Evolutionary conservation across 2,329 filamentous ascomycete species (phyloP), one percentile per base, ranked within the genome.

Genomic region (Aureobasidium sp.): DNA sequence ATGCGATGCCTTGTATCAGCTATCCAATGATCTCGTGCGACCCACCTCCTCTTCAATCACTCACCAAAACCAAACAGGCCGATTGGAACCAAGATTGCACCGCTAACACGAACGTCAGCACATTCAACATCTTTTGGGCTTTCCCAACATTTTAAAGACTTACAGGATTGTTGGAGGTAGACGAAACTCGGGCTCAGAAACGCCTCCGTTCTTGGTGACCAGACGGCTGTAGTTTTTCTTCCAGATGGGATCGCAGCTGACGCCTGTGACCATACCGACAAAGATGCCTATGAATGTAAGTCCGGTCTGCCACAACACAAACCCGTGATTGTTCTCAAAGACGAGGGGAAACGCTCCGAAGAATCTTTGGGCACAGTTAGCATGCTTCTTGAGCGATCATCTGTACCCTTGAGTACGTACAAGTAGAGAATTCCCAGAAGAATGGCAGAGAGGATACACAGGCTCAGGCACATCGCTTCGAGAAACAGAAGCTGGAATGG

Each of bases 341-440:
- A 96, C 86, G 17, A 52, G 58, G 2, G 29, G 44, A 20, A 96
- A 96, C 0, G 91, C 91, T 22, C 91, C 91, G 72, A 96, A 95
- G 78, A 95, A 96, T 11, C 31, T 34, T n/a, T 17, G 29, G 15
- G 14, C 22, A 29, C 45, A 3, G 45, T 48, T 11, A 48, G 45
- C 15, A 48, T 29, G 9, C 9, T 7, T 17, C 7, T 29, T 48
- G 45, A 8, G 25, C 25, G 45, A 11, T 17, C 22, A 39, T 7
- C 5, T 41, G 45, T 11, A 4, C 15, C 25, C 25, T 48, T 25
- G 25, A 2, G 15, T 48, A 48, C 45, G 25, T 29, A 48, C 29
- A 96, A 84, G 71, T 96, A 96, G 2, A 96, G 77, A 48, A 96
- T 88, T 5, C 91, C 92, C 8, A 96, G 80, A n/a, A 96, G 78